Base-by-base conservation (phyloP, 1,139 yeast genomes). In the Candida sanyaensis region DNA sequence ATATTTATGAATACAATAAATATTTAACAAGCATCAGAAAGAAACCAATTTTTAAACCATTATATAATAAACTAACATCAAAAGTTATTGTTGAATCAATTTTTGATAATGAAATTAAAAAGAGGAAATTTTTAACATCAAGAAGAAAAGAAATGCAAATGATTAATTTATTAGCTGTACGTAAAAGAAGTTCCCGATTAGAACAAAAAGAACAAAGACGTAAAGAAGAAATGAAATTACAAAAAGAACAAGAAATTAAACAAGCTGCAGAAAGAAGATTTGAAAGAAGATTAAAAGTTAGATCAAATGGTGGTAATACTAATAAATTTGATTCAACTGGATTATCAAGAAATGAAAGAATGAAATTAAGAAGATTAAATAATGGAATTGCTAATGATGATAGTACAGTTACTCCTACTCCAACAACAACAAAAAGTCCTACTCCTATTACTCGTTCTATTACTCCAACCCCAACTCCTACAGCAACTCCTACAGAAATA, bases 201-300 rank as follows among this genome's bases (percentile, higher is more conserved):
- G 79, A 75, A 56, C 78, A 80, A n/a, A 77, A 72, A 55, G 82
- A 77, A 53, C 73, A 71, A 49, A 75, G 73, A 44, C 66, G 63
- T 43, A 68, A 64, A 42, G 75, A 73, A 46, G 81, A 77, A 45
- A 45, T 54, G 2, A 62, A 71, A 45, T 62, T 69, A 40, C 68
- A 60, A 58, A 69, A 59, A 38, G 60, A 62, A 45, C 66, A 62
- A 43, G 71, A 67, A 42, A 71, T 63, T 38, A 56, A 56, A 37
- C 47, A 62, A 26, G 73, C 74, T 10, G 69, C 75, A 8, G 64
- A 69, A 48, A 66, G 68, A 52, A 59, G 83, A 57, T 52, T 64
- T 55, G 64, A 77, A 63, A 60, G 77, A 66, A 55, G 74, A 59
- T 55, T 67, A 55, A 54, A 57, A 44, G 58, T 60, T 50, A 61